Percentiles rank a stretch among this genome's conserved stretches.
These are phyloP conservation scores for Penicillium brevicompactum DNA, from an alignment of 2,329 filamentous ascomycete genomes.

Conservation along the genomic window DNA sequence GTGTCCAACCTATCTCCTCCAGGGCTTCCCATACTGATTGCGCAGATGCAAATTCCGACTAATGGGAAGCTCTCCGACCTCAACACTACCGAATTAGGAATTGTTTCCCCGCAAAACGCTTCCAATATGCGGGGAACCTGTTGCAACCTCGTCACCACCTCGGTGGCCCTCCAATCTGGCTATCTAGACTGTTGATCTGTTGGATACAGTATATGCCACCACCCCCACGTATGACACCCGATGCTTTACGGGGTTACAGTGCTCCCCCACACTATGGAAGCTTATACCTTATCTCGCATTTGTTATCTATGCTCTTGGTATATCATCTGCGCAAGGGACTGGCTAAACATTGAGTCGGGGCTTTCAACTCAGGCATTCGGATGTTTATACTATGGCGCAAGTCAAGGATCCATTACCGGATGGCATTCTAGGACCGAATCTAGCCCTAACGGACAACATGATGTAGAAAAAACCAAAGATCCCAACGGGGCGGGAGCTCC, in stretches of 20 bases:
- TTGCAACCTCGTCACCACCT: neutral
- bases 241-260: neutral
- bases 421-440: neutral
- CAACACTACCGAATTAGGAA: neutral
- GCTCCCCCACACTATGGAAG: neutral
- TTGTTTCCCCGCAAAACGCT: neutral
- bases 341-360: too few species aligned
- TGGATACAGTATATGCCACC: neutral
- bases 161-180: neutral
- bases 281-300: neutral
- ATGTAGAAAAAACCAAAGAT: conserved; percentile 2
- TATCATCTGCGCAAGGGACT: too few species aligned
- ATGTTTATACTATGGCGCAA: neutral
- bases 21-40: too few species aligned
- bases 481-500: conserved; percentile 10
- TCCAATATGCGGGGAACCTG: neutral
- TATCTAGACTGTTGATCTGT: neutral
- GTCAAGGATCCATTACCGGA: neutral
- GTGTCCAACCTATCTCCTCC: too few species aligned
- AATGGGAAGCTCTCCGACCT: neutral
- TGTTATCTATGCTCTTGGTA: neutral
- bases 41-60: too few species aligned
- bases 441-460: neutral
- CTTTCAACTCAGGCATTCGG: neutral
- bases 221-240: neutral